Evolutionary conservation across 2,329 filamentous ascomycete genomes (phyloP).

Genomic region (Cladosporium sp.): DNA sequence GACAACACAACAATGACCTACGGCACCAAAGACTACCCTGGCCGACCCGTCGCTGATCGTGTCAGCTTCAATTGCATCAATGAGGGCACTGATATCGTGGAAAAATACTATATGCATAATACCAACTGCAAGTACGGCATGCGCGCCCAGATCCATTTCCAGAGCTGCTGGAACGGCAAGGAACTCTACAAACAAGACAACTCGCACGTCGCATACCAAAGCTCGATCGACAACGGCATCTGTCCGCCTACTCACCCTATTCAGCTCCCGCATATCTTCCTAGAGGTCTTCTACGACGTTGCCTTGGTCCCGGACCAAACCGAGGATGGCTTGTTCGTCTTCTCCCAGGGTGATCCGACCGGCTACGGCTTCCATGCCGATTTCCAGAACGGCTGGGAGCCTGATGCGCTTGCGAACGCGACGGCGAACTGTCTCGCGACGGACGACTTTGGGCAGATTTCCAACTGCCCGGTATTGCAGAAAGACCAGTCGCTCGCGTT

Average conservation of each 20-base stretch:
- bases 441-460: constrained; percentile 32
- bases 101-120: constrained; percentile 30
- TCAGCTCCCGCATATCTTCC: constrained; percentile 39
- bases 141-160: constrained; percentile 36
- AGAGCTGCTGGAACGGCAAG: constrained; percentile 35
- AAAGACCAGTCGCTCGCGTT: constrained; percentile 26
- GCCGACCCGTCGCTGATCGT: constrained; percentile 48
- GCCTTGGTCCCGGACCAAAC: constrained; percentile 32
- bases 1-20: constrained; percentile 35
- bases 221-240: constrained; percentile 37
- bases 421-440: constrained; percentile 34
- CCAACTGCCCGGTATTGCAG: constrained; percentile 31
- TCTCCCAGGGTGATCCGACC: constrained; percentile 46
- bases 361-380: constrained; percentile 54
- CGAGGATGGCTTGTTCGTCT: constrained; percentile 40
- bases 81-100: constrained; percentile 20
- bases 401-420: constrained; percentile 36
- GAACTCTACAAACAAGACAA: constrained; percentile 37
- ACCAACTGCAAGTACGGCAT: constrained; percentile 33
- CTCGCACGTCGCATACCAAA: constrained; percentile 39
- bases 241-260: constrained; percentile 38
- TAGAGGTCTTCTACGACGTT: constrained; percentile 36
- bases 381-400: constrained; percentile 49
- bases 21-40: constrained; percentile 30
- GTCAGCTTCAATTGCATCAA: constrained; percentile 40